Percentiles rank a stretch among this genome's conserved stretches.
phyloP scores from a whole-genome alignment of 768 basidiomycete species.

The Strobilomyces confusus region DNA sequence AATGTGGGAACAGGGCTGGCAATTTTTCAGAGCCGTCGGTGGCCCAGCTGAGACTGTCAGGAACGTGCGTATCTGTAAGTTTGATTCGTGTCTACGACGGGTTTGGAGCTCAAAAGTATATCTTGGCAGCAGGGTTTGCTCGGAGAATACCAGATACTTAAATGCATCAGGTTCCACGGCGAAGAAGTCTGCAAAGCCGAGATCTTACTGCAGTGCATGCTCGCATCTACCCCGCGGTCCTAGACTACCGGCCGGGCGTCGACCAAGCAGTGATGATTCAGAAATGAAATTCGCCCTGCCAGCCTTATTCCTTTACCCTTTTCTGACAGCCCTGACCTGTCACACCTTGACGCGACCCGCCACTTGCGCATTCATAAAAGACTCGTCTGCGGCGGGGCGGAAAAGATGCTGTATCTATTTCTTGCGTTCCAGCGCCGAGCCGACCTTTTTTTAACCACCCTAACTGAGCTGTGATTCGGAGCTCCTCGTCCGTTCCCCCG shows the following conservation, averaged over 20 bases:
- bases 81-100: background rate
- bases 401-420: conserved; percentile 19
- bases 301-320: background rate
- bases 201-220: background rate
- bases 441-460: conserved; percentile 21
- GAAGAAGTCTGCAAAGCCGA: background rate
- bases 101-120: background rate
- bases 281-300: conserved; percentile 5
- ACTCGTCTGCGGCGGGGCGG: conserved; percentile 13
- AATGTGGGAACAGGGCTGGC: no score
- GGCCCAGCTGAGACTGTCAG: background rate
- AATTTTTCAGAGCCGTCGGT: no score
- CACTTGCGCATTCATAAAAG: conserved; percentile 9
- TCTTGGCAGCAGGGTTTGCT: background rate
- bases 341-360: background rate
- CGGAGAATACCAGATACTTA: no score
- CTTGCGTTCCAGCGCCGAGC: background rate
- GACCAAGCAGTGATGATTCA: background rate
- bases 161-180: background rate
- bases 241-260: background rate
- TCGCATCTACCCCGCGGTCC: background rate
- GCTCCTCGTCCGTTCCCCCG: conserved; percentile 1
- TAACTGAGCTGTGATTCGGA: background rate
- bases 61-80: background rate
- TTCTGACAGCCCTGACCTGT: conserved; percentile 12